A percentile compares a stretch with the other conserved stretches of the same genome.
phyloP scores from a whole-genome alignment of 805 yeast species.

The Ogataea minuta region DNA sequence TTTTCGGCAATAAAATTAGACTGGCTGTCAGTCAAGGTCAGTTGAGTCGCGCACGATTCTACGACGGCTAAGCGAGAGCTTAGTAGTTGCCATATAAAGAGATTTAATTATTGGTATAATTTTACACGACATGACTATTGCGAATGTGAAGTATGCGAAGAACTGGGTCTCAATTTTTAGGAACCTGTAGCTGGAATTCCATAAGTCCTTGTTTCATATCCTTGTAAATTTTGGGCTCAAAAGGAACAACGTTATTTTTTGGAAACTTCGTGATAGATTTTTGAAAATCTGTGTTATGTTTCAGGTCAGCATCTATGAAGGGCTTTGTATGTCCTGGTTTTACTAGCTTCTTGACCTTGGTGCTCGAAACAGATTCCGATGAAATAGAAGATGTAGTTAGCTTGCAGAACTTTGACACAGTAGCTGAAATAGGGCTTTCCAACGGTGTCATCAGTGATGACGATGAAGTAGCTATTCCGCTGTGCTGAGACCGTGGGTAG shows the following conservation, averaged over 20 bases:
- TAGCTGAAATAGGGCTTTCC: slow-evolving; percentile 23
- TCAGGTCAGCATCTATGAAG: slow-evolving; percentile 10
- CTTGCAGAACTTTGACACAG: slow-evolving; percentile 22
- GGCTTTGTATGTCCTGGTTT: not conserved
- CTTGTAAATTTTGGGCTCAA: slow-evolving; percentile 29
- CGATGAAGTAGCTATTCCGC: slow-evolving; percentile 7
- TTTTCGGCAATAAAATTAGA: slow-evolving; percentile 7
- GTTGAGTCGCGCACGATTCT: slow-evolving; percentile 1
- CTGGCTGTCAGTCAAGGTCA: slow-evolving; percentile 1
- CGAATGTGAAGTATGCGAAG: not conserved
- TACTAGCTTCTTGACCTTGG: slow-evolving; percentile 1
- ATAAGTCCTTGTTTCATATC: slow-evolving; percentile 33
- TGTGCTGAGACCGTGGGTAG: slow-evolving; percentile 5
- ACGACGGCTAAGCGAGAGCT: not conserved
- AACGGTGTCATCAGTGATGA: slow-evolving; percentile 9
- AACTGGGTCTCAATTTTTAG: slow-evolving; percentile 6
- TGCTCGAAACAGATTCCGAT: not conserved
- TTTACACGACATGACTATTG: too few relatives aligned
- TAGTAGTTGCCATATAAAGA: not conserved
- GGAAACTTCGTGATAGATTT: slow-evolving; percentile 34
- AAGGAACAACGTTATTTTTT: slow-evolving; percentile 27
- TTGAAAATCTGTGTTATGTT: slow-evolving; percentile 27
- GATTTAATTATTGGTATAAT: too few relatives aligned
- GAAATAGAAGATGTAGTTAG: slow-evolving; percentile 16
- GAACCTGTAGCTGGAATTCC: slow-evolving; percentile 33